phyloP scores from a whole-genome alignment of 176 grass and related monocot species.

The Carex cristatella region DNA sequence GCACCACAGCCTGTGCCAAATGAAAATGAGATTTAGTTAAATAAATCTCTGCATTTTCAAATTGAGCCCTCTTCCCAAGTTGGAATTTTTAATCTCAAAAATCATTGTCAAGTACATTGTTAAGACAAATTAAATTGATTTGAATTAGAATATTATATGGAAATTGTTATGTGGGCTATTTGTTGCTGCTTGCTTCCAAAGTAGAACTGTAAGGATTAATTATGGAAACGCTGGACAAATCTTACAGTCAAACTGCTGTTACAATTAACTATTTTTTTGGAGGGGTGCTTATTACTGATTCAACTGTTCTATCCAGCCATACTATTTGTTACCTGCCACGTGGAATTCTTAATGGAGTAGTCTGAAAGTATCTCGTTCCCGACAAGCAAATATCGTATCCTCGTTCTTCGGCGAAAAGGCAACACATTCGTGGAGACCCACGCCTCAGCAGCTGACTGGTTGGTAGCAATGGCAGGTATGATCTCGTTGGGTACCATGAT shows the following conservation, averaged over 20 bases:
- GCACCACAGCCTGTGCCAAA: slow-evolving; percentile 34
- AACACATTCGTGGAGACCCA: slow-evolving; percentile 58
- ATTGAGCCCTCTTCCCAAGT: neutral
- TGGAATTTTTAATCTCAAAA: neutral
- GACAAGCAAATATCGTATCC: slow-evolving; percentile 74
- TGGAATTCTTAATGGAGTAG: slow-evolving; percentile 37
- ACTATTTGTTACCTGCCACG: slow-evolving; percentile 31
- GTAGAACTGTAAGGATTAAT: neutral
- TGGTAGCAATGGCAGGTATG: slow-evolving; percentile 50
- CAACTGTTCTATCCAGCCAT: neutral
- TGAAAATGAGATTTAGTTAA: neutral
- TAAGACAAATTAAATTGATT: neutral
- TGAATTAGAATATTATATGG: neutral
- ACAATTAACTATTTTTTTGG: neutral
- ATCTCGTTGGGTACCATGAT: slow-evolving; percentile 92
- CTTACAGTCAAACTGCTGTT: neutral
- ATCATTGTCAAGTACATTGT: neutral
- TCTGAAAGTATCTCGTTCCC: slow-evolving; percentile 94
- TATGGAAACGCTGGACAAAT: neutral
- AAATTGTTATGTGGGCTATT: neutral
- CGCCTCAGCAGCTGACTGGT: slow-evolving; percentile 44
- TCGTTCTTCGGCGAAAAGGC: slow-evolving; percentile 40
- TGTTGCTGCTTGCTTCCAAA: neutral
- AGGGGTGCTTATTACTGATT: neutral
- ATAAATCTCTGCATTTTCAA: neutral